Evolutionary conservation across 75 land plant species (phyloP).

Genomic region (Isoetes taiwanensis): DNA sequence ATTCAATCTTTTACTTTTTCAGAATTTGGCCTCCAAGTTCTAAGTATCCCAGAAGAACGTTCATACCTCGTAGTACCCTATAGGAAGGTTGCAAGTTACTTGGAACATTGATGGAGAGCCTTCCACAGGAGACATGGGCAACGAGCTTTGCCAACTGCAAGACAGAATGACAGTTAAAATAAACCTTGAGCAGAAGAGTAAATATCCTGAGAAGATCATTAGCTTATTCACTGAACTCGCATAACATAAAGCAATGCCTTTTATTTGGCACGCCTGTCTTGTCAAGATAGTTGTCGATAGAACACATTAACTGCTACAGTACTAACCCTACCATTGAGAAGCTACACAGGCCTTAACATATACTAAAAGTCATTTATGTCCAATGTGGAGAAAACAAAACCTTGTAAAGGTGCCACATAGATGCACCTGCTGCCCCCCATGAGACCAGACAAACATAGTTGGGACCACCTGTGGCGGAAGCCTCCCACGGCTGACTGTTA

Average conservation of each 20-base stretch:
- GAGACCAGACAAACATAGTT: slow-evolving; percentile 66
- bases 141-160: slow-evolving; percentile 60
- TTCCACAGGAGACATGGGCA: slow-evolving; percentile 74
- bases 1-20: not conserved
- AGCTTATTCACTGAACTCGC: not conserved
- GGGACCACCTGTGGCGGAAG: too few species aligned
- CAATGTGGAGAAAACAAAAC: slow-evolving; percentile 17
- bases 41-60: not conserved
- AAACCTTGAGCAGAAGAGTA: not conserved
- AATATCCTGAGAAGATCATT: not conserved
- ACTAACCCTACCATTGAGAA: not conserved
- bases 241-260: not conserved
- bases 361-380: not conserved
- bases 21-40: not conserved
- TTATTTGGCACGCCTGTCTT: not conserved
- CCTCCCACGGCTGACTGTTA: too few species aligned
- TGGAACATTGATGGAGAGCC: slow-evolving; percentile 79
- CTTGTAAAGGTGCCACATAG: slow-evolving; percentile 67
- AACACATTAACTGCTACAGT: not conserved
- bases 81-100: slow-evolving; percentile 43
- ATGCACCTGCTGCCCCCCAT: slow-evolving; percentile 64
- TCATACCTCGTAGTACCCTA: slow-evolving; percentile 76
- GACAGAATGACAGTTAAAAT: not conserved
- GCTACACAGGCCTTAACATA: not conserved
- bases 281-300: not conserved